A percentile compares a stretch with the other conserved stretches of the same genome.
Evolutionary conservation across 2,329 filamentous ascomycete species (phyloP).

Genomic region (Ustilaginoidea virens): DNA sequence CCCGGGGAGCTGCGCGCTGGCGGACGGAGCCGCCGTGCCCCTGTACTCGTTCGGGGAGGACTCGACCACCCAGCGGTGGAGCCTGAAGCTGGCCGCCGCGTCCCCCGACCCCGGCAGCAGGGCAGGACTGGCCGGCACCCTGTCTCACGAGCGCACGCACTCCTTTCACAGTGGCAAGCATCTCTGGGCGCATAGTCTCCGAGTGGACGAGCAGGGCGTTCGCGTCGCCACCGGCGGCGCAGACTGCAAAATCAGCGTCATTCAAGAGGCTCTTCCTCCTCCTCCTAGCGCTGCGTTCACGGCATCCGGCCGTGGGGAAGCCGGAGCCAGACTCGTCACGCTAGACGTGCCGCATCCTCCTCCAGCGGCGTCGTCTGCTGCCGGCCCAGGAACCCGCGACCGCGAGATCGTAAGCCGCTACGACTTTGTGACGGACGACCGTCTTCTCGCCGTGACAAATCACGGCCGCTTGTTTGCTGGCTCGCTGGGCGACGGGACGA

Average conservation of each 20-base stretch:
- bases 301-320: too few relatives aligned
- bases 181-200: conserved; percentile 59
- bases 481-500: conserved; percentile 23
- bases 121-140: conserved; percentile 8
- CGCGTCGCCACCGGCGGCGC: conserved; percentile 65
- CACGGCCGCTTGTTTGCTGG: conserved; percentile 45
- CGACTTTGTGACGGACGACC: conserved; percentile 38
- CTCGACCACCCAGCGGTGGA: conserved; percentile 61
- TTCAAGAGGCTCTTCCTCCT: too few relatives aligned
- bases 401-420: conserved; percentile 42
- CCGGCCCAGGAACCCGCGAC: too few relatives aligned
- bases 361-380: too few relatives aligned
- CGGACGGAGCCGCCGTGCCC: conserved; percentile 6
- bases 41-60: conserved; percentile 79
- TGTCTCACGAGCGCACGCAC: conserved; percentile 40
- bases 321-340: too few relatives aligned
- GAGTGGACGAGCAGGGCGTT: conserved; percentile 14
- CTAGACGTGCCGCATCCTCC: too few relatives aligned
- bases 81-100: conserved; percentile 1
- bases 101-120: background rate
- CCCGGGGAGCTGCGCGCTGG: conserved; percentile 11
- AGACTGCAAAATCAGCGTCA: conserved; percentile 53
- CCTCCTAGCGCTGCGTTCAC: too few relatives aligned
- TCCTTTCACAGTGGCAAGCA: conserved; percentile 73
- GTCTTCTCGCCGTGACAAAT: conserved; percentile 41